Evolutionary conservation across 441 rosid species (phyloP), one percentile per base, ranked within the genome.

Genomic region (Gossypium davidsonii): DNA sequence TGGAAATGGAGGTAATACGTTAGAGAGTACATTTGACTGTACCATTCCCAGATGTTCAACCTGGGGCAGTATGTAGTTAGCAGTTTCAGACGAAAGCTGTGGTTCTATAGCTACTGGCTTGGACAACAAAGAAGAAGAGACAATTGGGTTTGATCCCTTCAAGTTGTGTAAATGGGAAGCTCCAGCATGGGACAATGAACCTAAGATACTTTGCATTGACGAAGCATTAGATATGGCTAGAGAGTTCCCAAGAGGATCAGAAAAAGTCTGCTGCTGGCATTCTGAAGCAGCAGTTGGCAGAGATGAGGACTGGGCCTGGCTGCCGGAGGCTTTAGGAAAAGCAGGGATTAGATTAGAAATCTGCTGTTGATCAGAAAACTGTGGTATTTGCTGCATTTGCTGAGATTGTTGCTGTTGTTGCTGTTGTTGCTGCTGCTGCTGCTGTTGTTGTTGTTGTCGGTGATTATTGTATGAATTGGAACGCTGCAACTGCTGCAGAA

Each of bases 1-100:
- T n/a, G 99, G 97, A 75, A 95, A 93, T 11, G 97, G 98, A 25
- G 97, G 99, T 82, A 93, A 81, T 9, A 90, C 84, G 76, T 87
- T 83, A 75, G 87, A 76, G 60, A 74, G 84, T 57, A 84, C 92
- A 62, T 78, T 88, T 74, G 89, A 74, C 77, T 87, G 93, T 26
- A 82, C 69, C 26, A 83, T 79, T 44, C 87, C 96, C 82, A 94
- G 34, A 57, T 85, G 98, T 71, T 87, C 98, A 74, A 87, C 73
- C 49, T 80, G 88, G 63, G 88, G 74, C 48, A 86, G 72, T 49
- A 83, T 79, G 28, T 91, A 85, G 15, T 80, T 93, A 76, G 85
- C 67, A 9, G 82, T 57, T 71, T 78, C 90, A 23, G 92, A 77
- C 70, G 86, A 81, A 44, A 83, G 84, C 59, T 79, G 88, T 4